Percentiles rank a stretch among this genome's conserved stretches.
Evolutionary conservation across 2,329 filamentous ascomycete genomes (phyloP).

Genomic region (Trichoderma brevicompactum): DNA sequence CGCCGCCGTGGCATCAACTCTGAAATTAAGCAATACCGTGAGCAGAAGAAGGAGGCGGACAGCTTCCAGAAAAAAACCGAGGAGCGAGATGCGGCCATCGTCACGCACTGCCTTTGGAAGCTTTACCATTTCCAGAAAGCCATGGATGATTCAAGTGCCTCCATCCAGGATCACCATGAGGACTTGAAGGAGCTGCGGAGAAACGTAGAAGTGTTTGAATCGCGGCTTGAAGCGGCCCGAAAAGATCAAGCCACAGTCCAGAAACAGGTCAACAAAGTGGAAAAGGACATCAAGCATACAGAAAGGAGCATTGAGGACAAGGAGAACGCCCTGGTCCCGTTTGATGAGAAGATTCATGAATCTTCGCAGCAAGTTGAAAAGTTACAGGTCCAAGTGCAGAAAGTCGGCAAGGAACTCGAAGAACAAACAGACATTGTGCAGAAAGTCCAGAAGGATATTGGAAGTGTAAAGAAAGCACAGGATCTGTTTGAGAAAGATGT

Average conservation of each 20-base stretch:
- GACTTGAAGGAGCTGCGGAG: slow-evolving; percentile 91
- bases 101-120: slow-evolving; percentile 95
- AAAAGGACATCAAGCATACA: slow-evolving; percentile 82
- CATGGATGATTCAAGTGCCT: slow-evolving; percentile 87
- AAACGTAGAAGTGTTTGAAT: slow-evolving; percentile 83
- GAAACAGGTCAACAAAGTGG: slow-evolving; percentile 78
- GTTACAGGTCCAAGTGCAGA: slow-evolving; percentile 68
- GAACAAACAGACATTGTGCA: slow-evolving; percentile 69
- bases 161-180: slow-evolving; percentile 92
- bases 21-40: slow-evolving; percentile 96
- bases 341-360: slow-evolving; percentile 89
- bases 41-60: slow-evolving; percentile 95
- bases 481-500: slow-evolving; percentile 87
- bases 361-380: slow-evolving; percentile 71
- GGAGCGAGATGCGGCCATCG: slow-evolving; percentile 86
- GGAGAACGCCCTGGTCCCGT: slow-evolving; percentile 81
- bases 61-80: slow-evolving; percentile 89
- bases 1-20: slow-evolving; percentile 93
- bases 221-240: slow-evolving; percentile 77
- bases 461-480: slow-evolving; percentile 85
- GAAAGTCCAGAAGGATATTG: slow-evolving; percentile 79
- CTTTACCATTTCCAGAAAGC: slow-evolving; percentile 91
- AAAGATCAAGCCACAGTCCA: slow-evolving; percentile 79
- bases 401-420: slow-evolving; percentile 76
- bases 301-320: slow-evolving; percentile 87